Evolutionary conservation across 768 basidiomycete genomes (phyloP).

Genomic region (Lactarius akahatsu): DNA sequence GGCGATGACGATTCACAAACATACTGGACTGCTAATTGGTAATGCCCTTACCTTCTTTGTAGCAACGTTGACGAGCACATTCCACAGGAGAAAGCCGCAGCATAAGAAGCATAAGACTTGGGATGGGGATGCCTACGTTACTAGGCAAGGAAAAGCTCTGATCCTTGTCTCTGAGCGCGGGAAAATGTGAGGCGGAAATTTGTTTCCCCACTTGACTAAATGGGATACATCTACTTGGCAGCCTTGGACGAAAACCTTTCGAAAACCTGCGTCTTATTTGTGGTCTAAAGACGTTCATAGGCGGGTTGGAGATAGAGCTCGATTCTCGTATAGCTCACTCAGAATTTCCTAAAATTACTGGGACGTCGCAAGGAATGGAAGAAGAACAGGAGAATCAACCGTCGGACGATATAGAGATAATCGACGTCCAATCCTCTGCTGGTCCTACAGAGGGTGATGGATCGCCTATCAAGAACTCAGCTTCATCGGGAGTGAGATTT

Average conservation of each 20-base stretch:
- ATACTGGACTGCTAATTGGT: slow-evolving; percentile 76
- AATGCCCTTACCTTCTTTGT: slow-evolving; percentile 23
- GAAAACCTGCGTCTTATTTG: slow-evolving; percentile 49
- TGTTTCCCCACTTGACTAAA: background rate
- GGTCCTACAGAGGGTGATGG: slow-evolving; percentile 8
- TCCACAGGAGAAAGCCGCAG: slow-evolving; percentile 62
- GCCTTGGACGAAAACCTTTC: slow-evolving; percentile 62
- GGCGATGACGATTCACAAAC: slow-evolving; percentile 33
- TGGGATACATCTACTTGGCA: slow-evolving; percentile 32
- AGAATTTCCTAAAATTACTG: slow-evolving; percentile 50
- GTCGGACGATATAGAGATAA: slow-evolving; percentile 14
- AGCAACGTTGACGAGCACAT: slow-evolving; percentile 12
- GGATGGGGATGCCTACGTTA: slow-evolving; percentile 76
- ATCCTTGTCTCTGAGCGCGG: slow-evolving; percentile 70
- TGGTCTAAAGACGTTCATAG: slow-evolving; percentile 50
- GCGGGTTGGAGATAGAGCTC: slow-evolving; percentile 62
- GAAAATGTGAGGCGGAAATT: slow-evolving; percentile 50
- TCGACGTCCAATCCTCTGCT: slow-evolving; percentile 16
- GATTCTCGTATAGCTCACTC: slow-evolving; percentile 50
- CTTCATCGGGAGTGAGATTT: slow-evolving; percentile 38
- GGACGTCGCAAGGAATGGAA: slow-evolving; percentile 35
- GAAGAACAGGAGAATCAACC: slow-evolving; percentile 32
- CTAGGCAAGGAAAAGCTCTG: slow-evolving; percentile 49
- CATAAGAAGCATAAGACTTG: slow-evolving; percentile 84
- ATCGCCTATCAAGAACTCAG: slow-evolving; percentile 29